Percentiles rank a stretch among this genome's conserved stretches.
phyloP scores from a whole-genome alignment of 1,284 basidiomycete species.

The Takashimella koratensis region DNA sequence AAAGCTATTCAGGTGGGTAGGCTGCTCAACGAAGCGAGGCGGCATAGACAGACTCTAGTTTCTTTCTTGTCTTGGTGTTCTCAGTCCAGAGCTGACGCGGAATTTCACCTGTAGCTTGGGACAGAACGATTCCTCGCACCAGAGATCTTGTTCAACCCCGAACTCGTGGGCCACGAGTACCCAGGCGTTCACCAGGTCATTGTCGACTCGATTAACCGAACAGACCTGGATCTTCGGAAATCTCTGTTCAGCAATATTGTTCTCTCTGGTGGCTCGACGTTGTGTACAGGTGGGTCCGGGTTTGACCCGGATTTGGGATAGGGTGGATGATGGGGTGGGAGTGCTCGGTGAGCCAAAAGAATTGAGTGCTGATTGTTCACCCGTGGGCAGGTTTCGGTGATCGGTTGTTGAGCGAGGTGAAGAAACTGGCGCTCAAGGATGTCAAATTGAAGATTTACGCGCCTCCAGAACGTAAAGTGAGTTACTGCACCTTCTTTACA shows the following conservation, averaged over 20 bases:
- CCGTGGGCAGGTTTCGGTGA: slow-evolving; percentile 79
- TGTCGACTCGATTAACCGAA: slow-evolving; percentile 55
- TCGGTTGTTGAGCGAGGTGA: slow-evolving; percentile 89
- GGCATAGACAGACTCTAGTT: slow-evolving; percentile 23
- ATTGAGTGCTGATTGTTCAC: not conserved
- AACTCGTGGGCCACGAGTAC: slow-evolving; percentile 93
- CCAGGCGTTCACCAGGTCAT: slow-evolving; percentile 86
- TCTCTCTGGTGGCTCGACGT: slow-evolving; percentile 90
- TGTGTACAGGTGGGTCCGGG: slow-evolving; percentile 73
- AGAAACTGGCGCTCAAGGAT: slow-evolving; percentile 93
- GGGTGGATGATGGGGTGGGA: not conserved
- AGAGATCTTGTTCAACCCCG: slow-evolving; percentile 97
- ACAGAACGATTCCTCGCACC: slow-evolving; percentile 94
- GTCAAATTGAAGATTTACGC: slow-evolving; percentile 99
- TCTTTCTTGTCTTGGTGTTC: no score
- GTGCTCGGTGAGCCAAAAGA: not conserved
- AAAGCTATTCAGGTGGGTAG: slow-evolving; percentile 76
- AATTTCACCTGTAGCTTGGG: slow-evolving; percentile 68
- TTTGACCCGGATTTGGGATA: no score
- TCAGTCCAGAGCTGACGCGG: slow-evolving; percentile 6
- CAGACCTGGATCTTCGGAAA: slow-evolving; percentile 79
- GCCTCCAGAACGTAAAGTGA: slow-evolving; percentile 89
- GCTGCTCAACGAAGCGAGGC: no score
- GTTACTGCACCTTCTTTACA: slow-evolving; percentile 5
- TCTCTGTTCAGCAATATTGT: slow-evolving; percentile 95